Evolutionary conservation across 495 filamentous ascomycete genomes (phyloP).

Genomic region (Staphylotrichum tortipilum): DNA sequence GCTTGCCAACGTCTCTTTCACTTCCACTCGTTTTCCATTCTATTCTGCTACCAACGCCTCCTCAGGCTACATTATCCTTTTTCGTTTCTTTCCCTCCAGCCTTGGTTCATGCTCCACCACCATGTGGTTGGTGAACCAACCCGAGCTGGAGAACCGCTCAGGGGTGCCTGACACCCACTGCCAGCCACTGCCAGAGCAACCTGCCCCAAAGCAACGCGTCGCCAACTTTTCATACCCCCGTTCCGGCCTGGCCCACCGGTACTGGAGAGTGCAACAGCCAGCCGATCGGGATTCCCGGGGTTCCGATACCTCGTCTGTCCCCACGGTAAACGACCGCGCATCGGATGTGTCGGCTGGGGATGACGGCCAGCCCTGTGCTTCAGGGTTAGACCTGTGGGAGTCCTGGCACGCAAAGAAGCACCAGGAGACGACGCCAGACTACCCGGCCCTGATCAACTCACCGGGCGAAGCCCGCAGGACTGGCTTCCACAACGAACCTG

Average conservation of each 20-base stretch:
- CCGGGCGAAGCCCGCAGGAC: neutral
- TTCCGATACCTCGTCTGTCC: slow-evolving; percentile 19
- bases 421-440: neutral
- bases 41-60: neutral
- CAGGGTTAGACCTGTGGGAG: slow-evolving; percentile 19
- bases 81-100: neutral
- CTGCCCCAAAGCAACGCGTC: neutral
- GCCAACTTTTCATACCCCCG: slow-evolving; percentile 17
- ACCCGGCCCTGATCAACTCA: slow-evolving; percentile 10
- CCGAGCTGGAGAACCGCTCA: slow-evolving; percentile 7
- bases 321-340: slow-evolving; percentile 24
- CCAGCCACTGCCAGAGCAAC: slow-evolving; percentile 1
- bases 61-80: neutral
- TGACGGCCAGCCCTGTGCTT: slow-evolving; percentile 16
- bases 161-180: neutral
- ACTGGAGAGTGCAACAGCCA: neutral
- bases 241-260: neutral
- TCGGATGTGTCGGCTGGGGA: slow-evolving; percentile 25
- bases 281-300: slow-evolving; percentile 16
- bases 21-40: neutral
- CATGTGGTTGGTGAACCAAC: slow-evolving; percentile 1
- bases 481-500: neutral
- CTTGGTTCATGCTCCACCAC: neutral
- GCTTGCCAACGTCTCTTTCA: neutral
- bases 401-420: slow-evolving; percentile 9